Evolutionary conservation across 2,329 filamentous ascomycete genomes (phyloP).

Genomic region (Diaporthe caulivora): DNA sequence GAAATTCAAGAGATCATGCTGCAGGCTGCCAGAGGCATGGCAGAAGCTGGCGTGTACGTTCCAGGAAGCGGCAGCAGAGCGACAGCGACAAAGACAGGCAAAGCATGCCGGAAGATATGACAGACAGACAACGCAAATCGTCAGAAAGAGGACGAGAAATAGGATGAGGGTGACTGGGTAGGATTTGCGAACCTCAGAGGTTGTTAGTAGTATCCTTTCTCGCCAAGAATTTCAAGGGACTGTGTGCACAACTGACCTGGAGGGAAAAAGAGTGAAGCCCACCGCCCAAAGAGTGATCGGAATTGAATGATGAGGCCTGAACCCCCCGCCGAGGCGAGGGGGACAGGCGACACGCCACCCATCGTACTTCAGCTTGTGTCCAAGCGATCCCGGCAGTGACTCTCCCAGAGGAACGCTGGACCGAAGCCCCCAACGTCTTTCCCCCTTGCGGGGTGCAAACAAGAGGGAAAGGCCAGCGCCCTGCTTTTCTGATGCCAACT

Average conservation of each 20-base stretch:
- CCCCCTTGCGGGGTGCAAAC: constrained; percentile 34
- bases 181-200: neutral
- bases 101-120: neutral
- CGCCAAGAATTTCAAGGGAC: neutral
- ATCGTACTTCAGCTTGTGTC: constrained; percentile 50
- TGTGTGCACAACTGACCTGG: constrained; percentile 44
- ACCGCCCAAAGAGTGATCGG: constrained; percentile 51
- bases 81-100: too few species aligned
- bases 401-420: constrained; percentile 45
- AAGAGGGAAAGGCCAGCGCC: constrained; percentile 42
- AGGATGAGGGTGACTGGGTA: neutral
- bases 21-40: constrained; percentile 12
- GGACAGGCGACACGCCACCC: constrained; percentile 46
- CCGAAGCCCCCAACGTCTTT: constrained; percentile 34
- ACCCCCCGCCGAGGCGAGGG: constrained; percentile 35
- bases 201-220: constrained; percentile 48
- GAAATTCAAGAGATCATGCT: constrained; percentile 15
- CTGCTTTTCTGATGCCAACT: constrained; percentile 52
- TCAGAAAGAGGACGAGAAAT: neutral
- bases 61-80: neutral
- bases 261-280: constrained; percentile 45
- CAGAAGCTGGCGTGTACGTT: constrained; percentile 11
- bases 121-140: neutral
- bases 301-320: constrained; percentile 47
- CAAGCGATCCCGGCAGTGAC: constrained; percentile 48